Evolutionary conservation across 305 asterid genomes (phyloP), one percentile per base, ranked within the genome.

Genomic region (Stenogyne calaminthoides): DNA sequence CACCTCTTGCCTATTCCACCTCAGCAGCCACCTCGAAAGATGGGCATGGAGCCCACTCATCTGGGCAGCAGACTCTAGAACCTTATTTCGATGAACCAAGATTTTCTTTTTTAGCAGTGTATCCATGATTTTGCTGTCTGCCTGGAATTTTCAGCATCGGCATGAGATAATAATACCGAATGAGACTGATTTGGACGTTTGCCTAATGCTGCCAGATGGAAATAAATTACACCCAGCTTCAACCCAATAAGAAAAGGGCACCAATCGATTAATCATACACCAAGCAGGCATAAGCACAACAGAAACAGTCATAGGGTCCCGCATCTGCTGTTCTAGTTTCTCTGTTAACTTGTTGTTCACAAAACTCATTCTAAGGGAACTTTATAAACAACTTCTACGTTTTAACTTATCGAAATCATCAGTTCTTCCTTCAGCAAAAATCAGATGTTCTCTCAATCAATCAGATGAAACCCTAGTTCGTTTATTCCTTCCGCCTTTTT

Each of bases 1-100:
- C 47, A 95, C 98, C 88, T 95, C 99, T 61, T 93, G 97, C 61
- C 66, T 91, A 95, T 75, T 93, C 96, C 85, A 95, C 99, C 82
- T 95, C 99, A 81, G 88, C 72, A 69, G 74, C 78, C 74, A 81
- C 97, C 76, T 87, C 34, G 88, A 88, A n/a, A n/a, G n/a, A 68
- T 73, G 72, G 69, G 87, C 82, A 80, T 85, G 77, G 63, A 79
- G 79, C 52, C 89, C 88, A 97, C 89, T 91, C 97, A 95, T 95
- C 72, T 76, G 80, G 14, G 69, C 71, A 62, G 97, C 98, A 52
- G 98, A 95, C 63, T 91, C 97, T 36, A 95, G 80, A 70, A 93
- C 84, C 74, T 79, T 87, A 75, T 86, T 76, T 56, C 99, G 88
- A 70, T 88, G 83, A 75, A 95, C 99, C 80, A 88, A 72, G 73